Evolutionary conservation across 176 grass and related monocot genomes (phyloP), one percentile per base, ranked within the genome.

Genomic region (Triticum dicoccoides): DNA sequence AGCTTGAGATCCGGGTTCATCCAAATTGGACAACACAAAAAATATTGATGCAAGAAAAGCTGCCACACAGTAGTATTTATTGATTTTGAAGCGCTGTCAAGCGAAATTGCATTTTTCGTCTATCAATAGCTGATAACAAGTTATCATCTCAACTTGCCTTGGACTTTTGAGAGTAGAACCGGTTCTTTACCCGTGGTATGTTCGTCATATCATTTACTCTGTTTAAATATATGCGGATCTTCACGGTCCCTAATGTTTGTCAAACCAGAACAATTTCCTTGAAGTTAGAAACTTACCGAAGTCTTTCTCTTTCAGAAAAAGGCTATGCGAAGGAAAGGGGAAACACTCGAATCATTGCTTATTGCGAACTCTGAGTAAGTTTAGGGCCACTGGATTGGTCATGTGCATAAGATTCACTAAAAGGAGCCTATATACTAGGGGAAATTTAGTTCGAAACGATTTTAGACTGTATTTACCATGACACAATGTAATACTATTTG

Each of bases 271-370:
- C 25, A 72, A 58, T 61, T 11, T 24, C 33, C 18, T 77, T 70
- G n/a, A 68, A 80, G 20, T 52, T 5, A 49, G 23, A 66, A 88
- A 86, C 51, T 92, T 69, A 75, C 51, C 27, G 18, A 79, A 65
- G 56, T 15, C 78, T 11, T 87, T 85, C 42, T 86, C 18, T 87
- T 90, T 87, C 90, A 99, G 94, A 94, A 93, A 81, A 99, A 93
- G 66, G 85, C 88, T 83, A 81, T 73, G 65, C 90, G 82, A 88
- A 96, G 86, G 89, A 99, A 93, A 89, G 94, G 90, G 59, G 90
- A 89, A 84, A 99, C 94, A 33, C 94, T 96, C 39, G 92, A 96
- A 90, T 91, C 92, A 73, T 91, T 99, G 86, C 87, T 99, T 63
- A 68, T 87, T 67, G 85, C 85, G 4, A 89, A 87, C 74, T 87